A percentile compares a stretch with the other conserved stretches of the same genome.
phyloP scores from a whole-genome alignment of 257 asterid genomes.

The Primulina eburnea region DNA sequence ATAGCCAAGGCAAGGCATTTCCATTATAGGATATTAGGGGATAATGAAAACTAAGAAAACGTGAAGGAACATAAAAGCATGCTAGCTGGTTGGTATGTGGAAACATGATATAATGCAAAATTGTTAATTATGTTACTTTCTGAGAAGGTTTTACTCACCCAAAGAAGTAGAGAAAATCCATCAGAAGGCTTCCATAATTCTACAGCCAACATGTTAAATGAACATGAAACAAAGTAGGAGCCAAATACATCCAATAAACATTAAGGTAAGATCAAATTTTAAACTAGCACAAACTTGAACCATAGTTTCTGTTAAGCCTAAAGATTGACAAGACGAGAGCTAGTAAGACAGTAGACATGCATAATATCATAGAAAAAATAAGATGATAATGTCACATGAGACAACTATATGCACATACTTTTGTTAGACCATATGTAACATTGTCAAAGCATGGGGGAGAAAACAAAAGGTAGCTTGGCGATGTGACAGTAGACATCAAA shows the following conservation, averaged over 20 bases:
- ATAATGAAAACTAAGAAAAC: conserved; percentile 4
- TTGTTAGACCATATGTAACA: conserved; percentile 1
- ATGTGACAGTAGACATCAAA: conserved; percentile 16
- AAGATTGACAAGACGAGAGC: neutral
- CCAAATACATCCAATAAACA: conserved; percentile 6
- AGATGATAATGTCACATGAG: conserved; percentile 19
- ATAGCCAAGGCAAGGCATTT: conserved; percentile 25
- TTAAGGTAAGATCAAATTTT: conserved; percentile 4
- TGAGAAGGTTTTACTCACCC: conserved; percentile 61
- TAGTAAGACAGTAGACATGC: conserved; percentile 11
- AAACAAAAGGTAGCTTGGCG: conserved; percentile 5
- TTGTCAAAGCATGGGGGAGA: conserved; percentile 15
- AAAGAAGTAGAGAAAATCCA: conserved; percentile 96
- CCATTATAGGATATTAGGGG: conserved; percentile 15
- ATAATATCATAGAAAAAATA: conserved; percentile 9
- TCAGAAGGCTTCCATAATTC: conserved; percentile 93
- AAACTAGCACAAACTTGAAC: conserved; percentile 3
- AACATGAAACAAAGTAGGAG: conserved; percentile 16
- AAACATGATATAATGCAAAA: conserved; percentile 19
- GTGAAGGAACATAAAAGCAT: conserved; percentile 6
- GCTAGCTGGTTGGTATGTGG: conserved; percentile 10
- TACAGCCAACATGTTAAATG: conserved; percentile 30
- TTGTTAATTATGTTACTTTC: neutral
- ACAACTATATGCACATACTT: conserved; percentile 6
- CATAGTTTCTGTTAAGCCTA: conserved; percentile 8